Evolutionary conservation across 2,329 filamentous ascomycete genomes (phyloP), one percentile per base, ranked within the genome.

Genomic region (Colletotrichum chlorophyti): DNA sequence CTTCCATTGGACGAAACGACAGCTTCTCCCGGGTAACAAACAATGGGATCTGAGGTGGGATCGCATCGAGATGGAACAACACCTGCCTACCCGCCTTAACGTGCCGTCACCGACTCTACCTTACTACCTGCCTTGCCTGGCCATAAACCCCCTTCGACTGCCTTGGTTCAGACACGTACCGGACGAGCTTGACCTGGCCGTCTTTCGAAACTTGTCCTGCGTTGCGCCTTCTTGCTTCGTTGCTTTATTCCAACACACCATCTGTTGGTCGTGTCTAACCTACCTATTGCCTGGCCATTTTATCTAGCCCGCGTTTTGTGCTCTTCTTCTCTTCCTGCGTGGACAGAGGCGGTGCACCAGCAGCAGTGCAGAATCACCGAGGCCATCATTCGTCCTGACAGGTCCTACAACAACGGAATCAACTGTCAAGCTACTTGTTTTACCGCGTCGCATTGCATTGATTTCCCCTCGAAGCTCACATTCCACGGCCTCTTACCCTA

Each of bases 111-210:
- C 23, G 23, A 49, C 32, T 26, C 34, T 32, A 27, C 32, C 46
- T 27, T 12, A 23, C n/a, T n/a, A n/a, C n/a, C n/a, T n/a, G n/a
- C n/a, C n/a, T n/a, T n/a, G n/a, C n/a, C n/a, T n/a, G n/a, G 23
- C 34, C n/a, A 19, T 11, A n/a, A 27, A 15, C n/a, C 34, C 21
- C 24, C n/a, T 19, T 7, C 73, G 75, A 1, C 70, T 74, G 53
- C 70, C 68, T 12, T 66, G 70, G 66, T 72, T 32, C n/a, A n/a
- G n/a, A n/a, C n/a, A n/a, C n/a, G n/a, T n/a, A n/a, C n/a, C n/a
- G n/a, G n/a, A n/a, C n/a, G n/a, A n/a, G n/a, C n/a, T n/a, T n/a
- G n/a, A n/a, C n/a, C n/a, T n/a, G n/a, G n/a, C n/a, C n/a, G n/a
- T n/a, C n/a, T n/a, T n/a, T 23, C 43, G 26, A 7, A 31, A 7